These are phyloP conservation scores for Candida mesenterica DNA, from an alignment of 1,139 yeast genomes.

Conservation along the genomic window DNA sequence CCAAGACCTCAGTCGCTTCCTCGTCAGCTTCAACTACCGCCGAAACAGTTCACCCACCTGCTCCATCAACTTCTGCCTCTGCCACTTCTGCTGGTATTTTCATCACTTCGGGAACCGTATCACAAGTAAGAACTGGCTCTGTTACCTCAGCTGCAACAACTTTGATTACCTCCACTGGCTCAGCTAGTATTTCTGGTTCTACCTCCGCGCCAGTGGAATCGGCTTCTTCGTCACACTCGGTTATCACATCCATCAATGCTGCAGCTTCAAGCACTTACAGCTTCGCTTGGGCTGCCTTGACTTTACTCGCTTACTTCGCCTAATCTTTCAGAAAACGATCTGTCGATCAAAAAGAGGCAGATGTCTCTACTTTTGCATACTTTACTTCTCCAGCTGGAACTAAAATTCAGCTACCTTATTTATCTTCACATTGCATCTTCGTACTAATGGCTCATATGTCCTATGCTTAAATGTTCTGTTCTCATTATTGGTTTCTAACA, in stretches of 20 bases:
- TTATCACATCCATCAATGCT: conserved; percentile 3
- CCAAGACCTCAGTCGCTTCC: conserved; percentile 4
- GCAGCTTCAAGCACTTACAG: conserved; percentile 3
- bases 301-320: conserved; percentile 10
- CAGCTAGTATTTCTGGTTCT: conserved; percentile 2
- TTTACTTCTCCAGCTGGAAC: not conserved
- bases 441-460: no score
- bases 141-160: conserved; percentile 5
- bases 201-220: conserved; percentile 1
- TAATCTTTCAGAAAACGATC: not conserved
- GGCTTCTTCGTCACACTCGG: conserved; percentile 2
- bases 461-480: no score
- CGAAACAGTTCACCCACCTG: no score
- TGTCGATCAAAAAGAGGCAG: no score
- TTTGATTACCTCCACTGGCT: conserved; percentile 6
- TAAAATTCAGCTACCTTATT: no score
- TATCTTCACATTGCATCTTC: no score
- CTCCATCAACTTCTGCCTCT: conserved; percentile 7
- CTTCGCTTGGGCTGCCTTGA: conserved; percentile 10
- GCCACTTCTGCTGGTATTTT: conserved; percentile 3
- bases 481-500: no score
- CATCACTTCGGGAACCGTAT: conserved; percentile 1
- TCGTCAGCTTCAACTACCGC: conserved; percentile 1
- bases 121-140: conserved; percentile 6
- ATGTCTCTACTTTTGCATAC: not conserved